phyloP scores from a whole-genome alignment of 257 asterid genomes.

The Craterostigma plantagineum region DNA sequence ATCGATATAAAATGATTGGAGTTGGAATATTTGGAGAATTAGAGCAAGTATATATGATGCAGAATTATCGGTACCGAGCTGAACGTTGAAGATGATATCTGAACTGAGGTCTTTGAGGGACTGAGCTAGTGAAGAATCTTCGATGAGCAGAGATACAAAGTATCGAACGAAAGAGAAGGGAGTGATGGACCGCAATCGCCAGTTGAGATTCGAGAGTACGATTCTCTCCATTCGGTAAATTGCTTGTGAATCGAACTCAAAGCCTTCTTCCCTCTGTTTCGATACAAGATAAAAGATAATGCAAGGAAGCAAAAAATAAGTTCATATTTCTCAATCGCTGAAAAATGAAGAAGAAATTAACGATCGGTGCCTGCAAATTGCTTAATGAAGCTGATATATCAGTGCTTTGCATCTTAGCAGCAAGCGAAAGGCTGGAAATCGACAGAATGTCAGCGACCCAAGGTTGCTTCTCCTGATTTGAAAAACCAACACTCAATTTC shows the following conservation, averaged over 20 bases:
- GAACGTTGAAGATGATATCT: slow-evolving; percentile 22
- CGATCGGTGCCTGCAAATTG: slow-evolving; percentile 20
- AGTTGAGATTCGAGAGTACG: slow-evolving; percentile 24
- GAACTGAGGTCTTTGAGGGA: slow-evolving; percentile 25
- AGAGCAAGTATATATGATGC: background rate
- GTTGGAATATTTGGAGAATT: background rate
- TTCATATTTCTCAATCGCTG: background rate
- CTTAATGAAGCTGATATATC: slow-evolving; percentile 17
- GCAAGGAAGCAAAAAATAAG: background rate
- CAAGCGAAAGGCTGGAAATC: slow-evolving; percentile 37
- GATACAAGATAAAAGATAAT: background rate
- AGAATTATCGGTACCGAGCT: slow-evolving; percentile 15
- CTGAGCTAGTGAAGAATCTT: slow-evolving; percentile 13
- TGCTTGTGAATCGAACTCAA: slow-evolving; percentile 17
- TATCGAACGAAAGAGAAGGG: slow-evolving; percentile 41
- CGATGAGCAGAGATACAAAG: slow-evolving; percentile 18
- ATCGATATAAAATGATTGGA: background rate
- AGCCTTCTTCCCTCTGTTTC: slow-evolving; percentile 29
- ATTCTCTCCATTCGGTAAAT: slow-evolving; percentile 40
- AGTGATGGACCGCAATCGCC: slow-evolving; percentile 49
- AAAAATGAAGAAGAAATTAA: background rate
- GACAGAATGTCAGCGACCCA: slow-evolving; percentile 38
- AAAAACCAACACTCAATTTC: background rate
- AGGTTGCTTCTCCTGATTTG: slow-evolving; percentile 24
- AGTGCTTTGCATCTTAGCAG: slow-evolving; percentile 34